phyloP scores from a whole-genome alignment of 2,329 filamentous ascomycete genomes.

The Cercospora sp. region DNA sequence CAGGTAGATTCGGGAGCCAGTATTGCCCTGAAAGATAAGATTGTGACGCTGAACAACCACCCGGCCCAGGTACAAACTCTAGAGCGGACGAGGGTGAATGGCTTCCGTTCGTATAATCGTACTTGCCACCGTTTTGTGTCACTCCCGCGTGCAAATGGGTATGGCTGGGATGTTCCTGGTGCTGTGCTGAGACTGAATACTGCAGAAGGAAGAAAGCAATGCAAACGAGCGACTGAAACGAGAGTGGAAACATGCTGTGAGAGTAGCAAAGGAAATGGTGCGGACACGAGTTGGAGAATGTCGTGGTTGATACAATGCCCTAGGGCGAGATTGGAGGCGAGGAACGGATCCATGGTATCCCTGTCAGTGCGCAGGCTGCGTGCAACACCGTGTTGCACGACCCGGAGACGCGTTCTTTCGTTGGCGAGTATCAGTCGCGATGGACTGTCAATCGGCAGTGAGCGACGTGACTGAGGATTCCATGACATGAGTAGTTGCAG shows the following conservation, averaged over 20 bases:
- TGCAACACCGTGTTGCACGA: not conserved
- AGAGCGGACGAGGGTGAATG: not conserved
- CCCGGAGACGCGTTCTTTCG: not conserved
- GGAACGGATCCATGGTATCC: not conserved
- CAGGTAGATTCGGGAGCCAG: constrained; percentile 68
- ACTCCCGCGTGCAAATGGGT: not conserved
- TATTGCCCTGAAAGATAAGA: constrained; percentile 45
- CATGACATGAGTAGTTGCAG: not conserved
- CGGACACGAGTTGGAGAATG: not conserved
- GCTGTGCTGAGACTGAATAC: not conserved
- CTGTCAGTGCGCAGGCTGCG: not conserved
- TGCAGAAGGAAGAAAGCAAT: not conserved
- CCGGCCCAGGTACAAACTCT: not conserved
- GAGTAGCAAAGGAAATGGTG: not conserved
- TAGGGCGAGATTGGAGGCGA: not conserved
- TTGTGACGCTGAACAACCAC: not conserved
- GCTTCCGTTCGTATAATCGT: not conserved
- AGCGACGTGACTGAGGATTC: not conserved
- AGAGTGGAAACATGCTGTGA: not conserved
- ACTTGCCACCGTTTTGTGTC: not conserved
- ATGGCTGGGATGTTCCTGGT: not conserved
- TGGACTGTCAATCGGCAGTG: not conserved
- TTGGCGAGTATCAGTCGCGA: not conserved
- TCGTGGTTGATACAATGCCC: not conserved
- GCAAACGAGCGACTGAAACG: constrained; percentile 17